These are phyloP conservation scores for Lactarius psammicola DNA, from an alignment of 768 basidiomycete genomes.

Conservation along the genomic window DNA sequence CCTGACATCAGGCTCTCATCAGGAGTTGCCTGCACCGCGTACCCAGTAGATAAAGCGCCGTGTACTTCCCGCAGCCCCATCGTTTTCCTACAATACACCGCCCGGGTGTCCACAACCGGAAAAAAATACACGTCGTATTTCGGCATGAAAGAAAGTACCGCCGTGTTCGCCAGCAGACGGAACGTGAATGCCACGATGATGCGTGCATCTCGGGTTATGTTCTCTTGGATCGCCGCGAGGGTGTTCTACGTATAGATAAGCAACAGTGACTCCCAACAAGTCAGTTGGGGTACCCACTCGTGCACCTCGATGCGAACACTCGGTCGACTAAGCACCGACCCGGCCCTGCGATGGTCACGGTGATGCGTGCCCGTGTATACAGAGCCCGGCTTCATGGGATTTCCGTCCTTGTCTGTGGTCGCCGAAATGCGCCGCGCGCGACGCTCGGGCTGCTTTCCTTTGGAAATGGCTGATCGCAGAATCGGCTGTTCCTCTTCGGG, in stretches of 20 bases:
- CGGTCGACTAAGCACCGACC: conserved; percentile 25
- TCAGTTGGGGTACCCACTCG: conserved; percentile 14
- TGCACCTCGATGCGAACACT: conserved; percentile 29
- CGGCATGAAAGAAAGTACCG: not conserved
- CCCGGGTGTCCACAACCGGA: conserved; percentile 7
- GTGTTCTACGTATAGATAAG: conserved; percentile 2
- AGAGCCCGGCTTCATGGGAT: conserved; percentile 21
- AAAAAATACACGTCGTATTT: conserved; percentile 10
- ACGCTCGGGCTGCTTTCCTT: conserved; percentile 24
- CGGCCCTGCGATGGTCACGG: conserved; percentile 14
- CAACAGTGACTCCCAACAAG: not conserved
- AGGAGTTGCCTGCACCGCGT: not conserved
- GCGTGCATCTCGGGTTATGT: not conserved
- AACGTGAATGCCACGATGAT: not conserved
- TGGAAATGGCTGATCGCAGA: conserved; percentile 15
- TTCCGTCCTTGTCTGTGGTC: conserved; percentile 21
- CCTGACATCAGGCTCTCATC: too few species aligned
- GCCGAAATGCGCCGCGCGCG: conserved; percentile 21
- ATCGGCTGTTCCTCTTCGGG: conserved; percentile 7
- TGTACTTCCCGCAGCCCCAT: not conserved
- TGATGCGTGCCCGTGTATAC: conserved; percentile 23
- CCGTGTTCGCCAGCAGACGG: not conserved
- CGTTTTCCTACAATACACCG: conserved; percentile 17
- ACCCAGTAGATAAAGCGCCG: not conserved
- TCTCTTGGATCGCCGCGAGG: conserved; percentile 20